These are phyloP conservation scores for Paspalum notatum DNA, from an alignment of 176 grass and related monocot genomes.

Conservation along the genomic window DNA sequence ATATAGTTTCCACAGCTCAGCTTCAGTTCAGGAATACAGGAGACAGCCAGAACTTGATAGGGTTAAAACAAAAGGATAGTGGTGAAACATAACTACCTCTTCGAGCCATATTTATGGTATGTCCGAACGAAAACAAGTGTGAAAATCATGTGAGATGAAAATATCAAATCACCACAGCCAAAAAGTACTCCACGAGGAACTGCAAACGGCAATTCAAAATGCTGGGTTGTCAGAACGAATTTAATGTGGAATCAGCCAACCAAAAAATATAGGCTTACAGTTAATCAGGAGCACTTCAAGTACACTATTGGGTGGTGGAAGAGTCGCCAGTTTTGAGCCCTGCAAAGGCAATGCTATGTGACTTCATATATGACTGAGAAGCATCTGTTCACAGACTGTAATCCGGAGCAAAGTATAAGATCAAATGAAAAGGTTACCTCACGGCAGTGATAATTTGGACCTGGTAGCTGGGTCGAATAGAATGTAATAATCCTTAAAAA, in stretches of 20 bases:
- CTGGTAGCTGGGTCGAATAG: slow-evolving; percentile 95
- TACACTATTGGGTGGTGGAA: slow-evolving; percentile 78
- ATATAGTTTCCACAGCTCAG: not conserved
- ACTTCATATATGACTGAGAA: slow-evolving; percentile 18
- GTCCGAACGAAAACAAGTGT: slow-evolving; percentile 84
- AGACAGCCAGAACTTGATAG: not conserved
- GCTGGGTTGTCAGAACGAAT: not conserved
- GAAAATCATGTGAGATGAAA: slow-evolving; percentile 99
- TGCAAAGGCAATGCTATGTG: slow-evolving; percentile 47
- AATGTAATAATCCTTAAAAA: slow-evolving; percentile 96
- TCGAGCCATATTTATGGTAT: slow-evolving; percentile 93
- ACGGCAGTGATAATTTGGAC: slow-evolving; percentile 98
- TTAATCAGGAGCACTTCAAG: slow-evolving; percentile 89
- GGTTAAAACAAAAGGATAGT: not conserved
- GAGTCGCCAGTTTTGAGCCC: slow-evolving; percentile 81
- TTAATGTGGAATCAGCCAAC: slow-evolving; percentile 11
- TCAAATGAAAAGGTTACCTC: slow-evolving; percentile 59
- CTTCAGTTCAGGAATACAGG: not conserved
- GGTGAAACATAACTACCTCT: slow-evolving; percentile 48
- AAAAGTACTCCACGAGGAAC: slow-evolving; percentile 87
- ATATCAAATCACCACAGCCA: slow-evolving; percentile 98
- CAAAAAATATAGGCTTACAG: slow-evolving; percentile 57
- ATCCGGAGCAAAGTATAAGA: not conserved
- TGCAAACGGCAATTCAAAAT: slow-evolving; percentile 41
- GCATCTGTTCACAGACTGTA: slow-evolving; percentile 9